A percentile compares a stretch with the other conserved stretches of the same genome.
Conservation (phyloP, 2,329 filamentous ascomycete genomes). For the Neodidymelliopsis sp. region DNA sequence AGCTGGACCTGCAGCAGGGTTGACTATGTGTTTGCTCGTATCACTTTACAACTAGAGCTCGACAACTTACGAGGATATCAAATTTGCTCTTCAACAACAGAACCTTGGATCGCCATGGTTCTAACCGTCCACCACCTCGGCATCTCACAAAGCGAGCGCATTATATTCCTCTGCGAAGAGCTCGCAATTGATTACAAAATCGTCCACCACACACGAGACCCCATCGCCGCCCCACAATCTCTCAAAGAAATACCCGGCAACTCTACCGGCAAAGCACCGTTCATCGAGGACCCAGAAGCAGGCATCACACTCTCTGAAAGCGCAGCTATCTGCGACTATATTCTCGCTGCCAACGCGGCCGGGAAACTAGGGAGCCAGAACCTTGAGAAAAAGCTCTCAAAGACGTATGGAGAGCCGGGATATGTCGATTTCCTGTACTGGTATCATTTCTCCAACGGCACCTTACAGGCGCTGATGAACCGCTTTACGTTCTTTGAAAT, state of each 20-base stretch:
- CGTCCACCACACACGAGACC: slow-evolving; percentile 53
- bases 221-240: slow-evolving; percentile 41
- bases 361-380: slow-evolving; percentile 54
- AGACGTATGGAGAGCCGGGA: slow-evolving; percentile 50
- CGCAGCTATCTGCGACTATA: slow-evolving; percentile 67
- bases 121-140: slow-evolving; percentile 38
- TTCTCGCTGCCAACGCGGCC: slow-evolving; percentile 56
- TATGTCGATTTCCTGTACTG: slow-evolving; percentile 69
- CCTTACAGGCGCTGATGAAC: slow-evolving; percentile 47
- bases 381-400: slow-evolving; percentile 15
- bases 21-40: not conserved
- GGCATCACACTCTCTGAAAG: slow-evolving; percentile 62
- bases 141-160: slow-evolving; percentile 66
- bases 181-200: slow-evolving; percentile 62
- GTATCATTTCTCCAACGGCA: slow-evolving; percentile 62
- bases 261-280: slow-evolving; percentile 62
- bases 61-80: not conserved
- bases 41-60: not conserved
- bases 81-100: not conserved
- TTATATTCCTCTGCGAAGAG: slow-evolving; percentile 70
- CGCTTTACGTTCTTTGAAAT: slow-evolving; percentile 35
- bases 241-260: slow-evolving; percentile 24
- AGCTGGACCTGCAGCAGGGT: too few species aligned
- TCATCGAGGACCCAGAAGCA: slow-evolving; percentile 61
- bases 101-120: slow-evolving; percentile 14